Evolutionary conservation across 1,284 basidiomycete genomes (phyloP).

Genomic region (Golubevia pallescens): DNA sequence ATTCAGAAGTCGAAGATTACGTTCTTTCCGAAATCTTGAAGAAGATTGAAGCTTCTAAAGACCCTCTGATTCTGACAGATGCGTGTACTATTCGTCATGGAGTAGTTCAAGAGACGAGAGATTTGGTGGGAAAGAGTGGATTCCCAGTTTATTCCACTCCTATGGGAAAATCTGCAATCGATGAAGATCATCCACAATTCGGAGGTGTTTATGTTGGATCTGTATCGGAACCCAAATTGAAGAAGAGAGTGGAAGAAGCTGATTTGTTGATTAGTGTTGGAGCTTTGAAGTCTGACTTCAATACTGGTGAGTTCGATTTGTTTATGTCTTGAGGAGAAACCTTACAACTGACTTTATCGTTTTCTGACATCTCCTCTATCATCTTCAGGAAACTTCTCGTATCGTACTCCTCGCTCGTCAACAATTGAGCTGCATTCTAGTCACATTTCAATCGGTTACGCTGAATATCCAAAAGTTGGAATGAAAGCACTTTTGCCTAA

Average conservation of each 20-base stretch:
- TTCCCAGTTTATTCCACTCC: constrained; percentile 70
- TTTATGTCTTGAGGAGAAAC: too few relatives aligned
- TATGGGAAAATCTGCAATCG: constrained; percentile 85
- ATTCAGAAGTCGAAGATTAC: constrained; percentile 72
- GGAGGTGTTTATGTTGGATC: constrained; percentile 74
- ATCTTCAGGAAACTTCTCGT: constrained; percentile 12
- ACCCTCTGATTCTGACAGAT: constrained; percentile 82
- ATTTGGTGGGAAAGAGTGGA: constrained; percentile 75
- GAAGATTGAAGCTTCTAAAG: constrained; percentile 72
- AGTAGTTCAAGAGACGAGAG: constrained; percentile 73
- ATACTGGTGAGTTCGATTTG: constrained; percentile 85
- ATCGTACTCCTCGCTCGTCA: constrained; percentile 30
- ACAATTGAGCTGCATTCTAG: constrained; percentile 80
- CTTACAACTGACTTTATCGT: too few relatives aligned
- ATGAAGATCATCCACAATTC: constrained; percentile 81
- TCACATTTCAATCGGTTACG: constrained; percentile 71
- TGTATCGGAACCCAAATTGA: constrained; percentile 69
- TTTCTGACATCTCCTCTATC: constrained; percentile 3
- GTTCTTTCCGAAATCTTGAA: constrained; percentile 77
- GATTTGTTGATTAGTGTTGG: constrained; percentile 86
- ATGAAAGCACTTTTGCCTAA: constrained; percentile 48
- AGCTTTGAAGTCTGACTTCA: constrained; percentile 83
- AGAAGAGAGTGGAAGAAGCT: constrained; percentile 78
- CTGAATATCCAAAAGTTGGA: constrained; percentile 18
- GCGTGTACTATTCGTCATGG: constrained; percentile 84